Conservation (phyloP, 768 basidiomycete genomes). For the Auriscalpium microsporum region DNA sequence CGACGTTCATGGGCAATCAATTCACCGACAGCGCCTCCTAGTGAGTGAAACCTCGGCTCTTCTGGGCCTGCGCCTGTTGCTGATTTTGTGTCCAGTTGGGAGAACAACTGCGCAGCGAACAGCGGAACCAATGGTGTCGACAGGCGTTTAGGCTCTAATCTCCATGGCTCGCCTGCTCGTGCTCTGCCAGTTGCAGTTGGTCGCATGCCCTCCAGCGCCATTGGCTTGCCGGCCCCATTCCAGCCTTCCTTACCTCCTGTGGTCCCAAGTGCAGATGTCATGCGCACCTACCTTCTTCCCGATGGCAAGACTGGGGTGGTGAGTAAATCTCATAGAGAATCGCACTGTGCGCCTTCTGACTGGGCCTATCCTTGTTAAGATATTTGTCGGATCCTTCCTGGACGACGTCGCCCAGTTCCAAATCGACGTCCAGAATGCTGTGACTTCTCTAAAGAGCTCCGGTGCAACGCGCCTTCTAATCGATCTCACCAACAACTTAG, state of each 20-base stretch:
- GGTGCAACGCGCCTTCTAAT: slow-evolving; percentile 46
- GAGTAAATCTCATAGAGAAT: slow-evolving; percentile 15
- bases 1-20: slow-evolving; percentile 34
- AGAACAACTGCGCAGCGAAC: slow-evolving; percentile 47
- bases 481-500: slow-evolving; percentile 56
- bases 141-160: slow-evolving; percentile 17
- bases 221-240: slow-evolving; percentile 40
- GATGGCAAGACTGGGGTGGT: slow-evolving; percentile 53
- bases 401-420: slow-evolving; percentile 37
- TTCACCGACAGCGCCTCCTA: slow-evolving; percentile 47
- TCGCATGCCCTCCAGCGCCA: slow-evolving; percentile 26
- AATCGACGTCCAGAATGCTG: slow-evolving; percentile 36
- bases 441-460: slow-evolving; percentile 36
- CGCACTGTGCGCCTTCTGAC: background rate
- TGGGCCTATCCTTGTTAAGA: slow-evolving; percentile 25
- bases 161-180: background rate
- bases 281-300: slow-evolving; percentile 48
- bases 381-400: slow-evolving; percentile 54
- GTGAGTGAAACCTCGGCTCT: slow-evolving; percentile 27
- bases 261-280: slow-evolving; percentile 39
- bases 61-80: background rate
- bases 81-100: slow-evolving; percentile 35
- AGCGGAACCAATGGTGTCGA: slow-evolving; percentile 45
- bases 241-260: slow-evolving; percentile 37
- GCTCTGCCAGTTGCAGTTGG: slow-evolving; percentile 32